phyloP scores from a whole-genome alignment of 1,284 basidiomycete species.

The Heterobasidion parviporum region DNA sequence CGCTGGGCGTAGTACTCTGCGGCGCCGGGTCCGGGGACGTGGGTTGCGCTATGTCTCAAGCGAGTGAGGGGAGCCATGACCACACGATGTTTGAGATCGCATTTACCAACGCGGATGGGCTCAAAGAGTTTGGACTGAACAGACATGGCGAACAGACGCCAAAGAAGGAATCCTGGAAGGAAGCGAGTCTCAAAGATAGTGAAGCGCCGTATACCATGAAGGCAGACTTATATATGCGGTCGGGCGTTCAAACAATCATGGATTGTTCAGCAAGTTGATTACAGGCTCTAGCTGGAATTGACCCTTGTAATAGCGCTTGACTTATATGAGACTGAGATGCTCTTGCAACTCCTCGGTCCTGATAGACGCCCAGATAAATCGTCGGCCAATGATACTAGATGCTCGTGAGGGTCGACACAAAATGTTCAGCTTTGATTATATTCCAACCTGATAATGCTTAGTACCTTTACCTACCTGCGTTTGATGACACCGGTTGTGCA shows the following conservation, averaged over 20 bases:
- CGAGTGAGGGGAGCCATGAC: conserved; percentile 42
- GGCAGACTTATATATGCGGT: too few relatives aligned
- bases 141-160: not conserved
- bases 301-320: too few relatives aligned
- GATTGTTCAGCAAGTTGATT: not conserved
- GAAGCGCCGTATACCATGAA: too few relatives aligned
- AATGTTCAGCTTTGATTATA: too few relatives aligned
- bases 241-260: not conserved
- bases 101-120: conserved; percentile 33
- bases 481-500: too few relatives aligned
- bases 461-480: too few relatives aligned
- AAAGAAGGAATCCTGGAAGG: not conserved
- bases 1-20: conserved; percentile 42
- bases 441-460: too few relatives aligned
- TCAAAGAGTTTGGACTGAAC: conserved; percentile 27
- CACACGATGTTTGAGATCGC: conserved; percentile 34
- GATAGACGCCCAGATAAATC: too few relatives aligned
- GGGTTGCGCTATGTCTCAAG: conserved; percentile 21
- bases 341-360: too few relatives aligned
- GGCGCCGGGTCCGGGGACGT: conserved; percentile 21
- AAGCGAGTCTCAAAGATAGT: not conserved
- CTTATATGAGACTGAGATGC: too few relatives aligned
- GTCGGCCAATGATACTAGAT: too few relatives aligned
- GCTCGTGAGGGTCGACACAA: too few relatives aligned
- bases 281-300: not conserved